Evolutionary conservation across 768 basidiomycete genomes (phyloP).

Genomic region (Boletus barrowsii): DNA sequence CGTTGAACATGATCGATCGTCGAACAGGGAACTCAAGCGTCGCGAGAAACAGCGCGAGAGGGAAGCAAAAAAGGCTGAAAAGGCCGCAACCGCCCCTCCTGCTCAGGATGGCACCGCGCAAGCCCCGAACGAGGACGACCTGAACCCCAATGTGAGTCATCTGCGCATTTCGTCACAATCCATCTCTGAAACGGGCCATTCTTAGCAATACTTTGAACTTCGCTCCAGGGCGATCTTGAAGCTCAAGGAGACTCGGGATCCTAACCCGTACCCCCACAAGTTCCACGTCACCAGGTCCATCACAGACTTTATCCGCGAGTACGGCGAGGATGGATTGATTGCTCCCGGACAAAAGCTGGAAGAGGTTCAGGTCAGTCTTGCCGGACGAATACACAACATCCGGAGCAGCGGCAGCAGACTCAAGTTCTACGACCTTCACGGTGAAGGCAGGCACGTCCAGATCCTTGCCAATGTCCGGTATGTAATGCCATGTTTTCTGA

Average conservation of each 20-base stretch:
- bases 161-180: background rate
- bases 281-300: constrained; percentile 85
- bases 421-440: constrained; percentile 90
- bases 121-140: constrained; percentile 66
- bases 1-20: constrained; percentile 26
- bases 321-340: constrained; percentile 71
- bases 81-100: constrained; percentile 50
- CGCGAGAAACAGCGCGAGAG: constrained; percentile 78
- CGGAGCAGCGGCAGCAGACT: constrained; percentile 81
- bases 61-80: constrained; percentile 74
- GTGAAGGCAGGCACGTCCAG: constrained; percentile 91
- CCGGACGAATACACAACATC: constrained; percentile 91
- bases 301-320: constrained; percentile 66
- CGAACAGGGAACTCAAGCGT: constrained; percentile 85
- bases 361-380: constrained; percentile 57
- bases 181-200: background rate
- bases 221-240: constrained; percentile 85
- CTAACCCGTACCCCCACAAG: constrained; percentile 99
- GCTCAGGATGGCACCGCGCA: constrained; percentile 39
- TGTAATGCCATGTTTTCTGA: constrained; percentile 25
- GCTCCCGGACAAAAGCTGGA: constrained; percentile 63
- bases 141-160: constrained; percentile 82
- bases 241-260: constrained; percentile 78
- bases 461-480: constrained; percentile 90
- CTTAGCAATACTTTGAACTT: constrained; percentile 94